A percentile compares a stretch with the other conserved stretches of the same genome.
Conservation (phyloP, 176 grass and related monocot genomes). For the Cymbopogon citratus region DNA sequence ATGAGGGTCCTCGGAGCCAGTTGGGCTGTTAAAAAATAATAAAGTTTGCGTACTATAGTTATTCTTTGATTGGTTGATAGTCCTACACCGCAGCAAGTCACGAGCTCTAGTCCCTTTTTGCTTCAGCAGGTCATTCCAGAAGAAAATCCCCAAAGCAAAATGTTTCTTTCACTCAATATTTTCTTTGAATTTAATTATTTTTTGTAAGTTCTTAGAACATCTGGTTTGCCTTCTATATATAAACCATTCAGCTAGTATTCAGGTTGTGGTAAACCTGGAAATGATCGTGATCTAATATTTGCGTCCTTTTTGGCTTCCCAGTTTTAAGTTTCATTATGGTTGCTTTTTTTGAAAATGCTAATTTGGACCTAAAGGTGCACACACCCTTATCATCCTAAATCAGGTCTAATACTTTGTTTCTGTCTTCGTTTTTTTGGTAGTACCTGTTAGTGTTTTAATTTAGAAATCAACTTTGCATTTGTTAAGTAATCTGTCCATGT, state of each 20-base stretch:
- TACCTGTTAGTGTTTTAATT: background rate
- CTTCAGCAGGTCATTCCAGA: background rate
- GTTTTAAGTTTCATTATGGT: conserved; percentile 7
- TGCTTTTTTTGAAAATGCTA: background rate
- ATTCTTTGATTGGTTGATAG: background rate
- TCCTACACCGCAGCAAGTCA: background rate
- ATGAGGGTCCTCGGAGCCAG: background rate
- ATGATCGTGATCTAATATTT: background rate
- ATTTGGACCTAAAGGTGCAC: background rate
- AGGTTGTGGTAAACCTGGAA: background rate
- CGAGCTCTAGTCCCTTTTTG: background rate
- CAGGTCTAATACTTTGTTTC: background rate
- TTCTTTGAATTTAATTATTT: background rate
- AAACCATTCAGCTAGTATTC: background rate
- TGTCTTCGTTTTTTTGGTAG: background rate
- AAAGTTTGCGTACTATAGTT: background rate
- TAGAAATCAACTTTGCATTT: conserved; percentile 18
- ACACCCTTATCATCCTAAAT: background rate
- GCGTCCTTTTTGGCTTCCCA: background rate
- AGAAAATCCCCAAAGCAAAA: too few species aligned
- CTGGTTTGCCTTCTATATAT: background rate
- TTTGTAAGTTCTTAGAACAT: background rate
- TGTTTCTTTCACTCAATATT: conserved; percentile 5
- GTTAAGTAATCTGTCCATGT: background rate
- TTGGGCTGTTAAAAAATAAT: background rate